Evolutionary conservation across 2,329 filamentous ascomycete genomes (phyloP), one percentile per base, ranked within the genome.

Genomic region (Beauveria sp.): DNA sequence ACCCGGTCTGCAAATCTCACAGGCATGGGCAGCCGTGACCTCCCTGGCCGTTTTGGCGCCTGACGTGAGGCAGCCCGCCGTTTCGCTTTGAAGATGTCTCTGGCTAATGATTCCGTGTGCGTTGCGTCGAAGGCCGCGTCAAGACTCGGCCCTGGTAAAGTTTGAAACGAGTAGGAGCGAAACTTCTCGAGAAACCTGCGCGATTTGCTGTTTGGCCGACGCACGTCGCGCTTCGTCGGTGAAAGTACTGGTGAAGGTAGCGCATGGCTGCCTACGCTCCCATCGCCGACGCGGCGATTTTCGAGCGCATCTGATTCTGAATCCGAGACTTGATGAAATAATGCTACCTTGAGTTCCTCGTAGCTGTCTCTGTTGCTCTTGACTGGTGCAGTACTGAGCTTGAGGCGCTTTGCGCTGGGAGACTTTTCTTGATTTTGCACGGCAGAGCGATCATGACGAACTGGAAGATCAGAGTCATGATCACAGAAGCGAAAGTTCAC

Each of bases 111-210:
- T 22, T 20, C 18, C 12, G 16, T 26, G 3, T 18, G 16, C 9
- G 43, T 24, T 28, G 22, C 43, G 14, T 34, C 51, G 8, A 43
- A 20, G 5, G 18, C 43, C 28, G 47, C 41, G 20, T 24, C 50
- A 8, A 37, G 2, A 22, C 14, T 26, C 9, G 28, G n/a, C 6
- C 41, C 30, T 8, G 24, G 10, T 7, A 14, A 37, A 16, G 30
- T 30, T n/a, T 43, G 30, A n/a, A 34, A 34, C 3, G 48, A 26
- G 22, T 30, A 30, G 3, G 57, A 28, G n/a, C 50, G 41, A 4
- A 61, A 55, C 20, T 48, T 59, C 14, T 54, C 41, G 18, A 61
- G 24, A 18, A 61, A 43, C n/a, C 41, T 55, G 43, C 44, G 58
- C 34, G 51, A 26, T 22, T 37, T 61, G 43, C 44, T 43, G 30